Conservation (phyloP, 805 yeast species). For the Saturnispora besseyi region DNA sequence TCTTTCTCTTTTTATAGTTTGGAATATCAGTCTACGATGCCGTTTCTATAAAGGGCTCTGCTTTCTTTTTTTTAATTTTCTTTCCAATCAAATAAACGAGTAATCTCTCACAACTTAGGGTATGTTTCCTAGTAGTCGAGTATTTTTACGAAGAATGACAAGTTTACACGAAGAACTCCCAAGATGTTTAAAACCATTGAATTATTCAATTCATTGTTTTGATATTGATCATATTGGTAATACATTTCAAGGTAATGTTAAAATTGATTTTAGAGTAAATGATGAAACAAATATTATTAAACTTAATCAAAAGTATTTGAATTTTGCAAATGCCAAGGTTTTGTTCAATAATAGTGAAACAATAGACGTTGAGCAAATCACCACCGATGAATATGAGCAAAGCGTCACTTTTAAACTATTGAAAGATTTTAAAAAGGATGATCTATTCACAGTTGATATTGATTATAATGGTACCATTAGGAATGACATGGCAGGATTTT, state of each 20-base stretch:
- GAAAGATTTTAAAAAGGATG: slow-evolving; percentile 25
- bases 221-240: slow-evolving; percentile 48
- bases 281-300: slow-evolving; percentile 36
- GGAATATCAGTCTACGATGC: too few relatives aligned
- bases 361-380: slow-evolving; percentile 17
- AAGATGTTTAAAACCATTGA: slow-evolving; percentile 53
- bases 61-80: not conserved
- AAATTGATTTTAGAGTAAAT: slow-evolving; percentile 38
- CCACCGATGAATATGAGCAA: slow-evolving; percentile 41
- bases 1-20: too few relatives aligned
- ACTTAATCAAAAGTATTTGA: slow-evolving; percentile 40
- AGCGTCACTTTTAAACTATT: slow-evolving; percentile 48
- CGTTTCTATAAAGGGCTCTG: too few relatives aligned
- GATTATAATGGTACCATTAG: slow-evolving; percentile 37
- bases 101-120: not conserved
- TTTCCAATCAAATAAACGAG: not conserved
- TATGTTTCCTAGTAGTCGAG: not conserved
- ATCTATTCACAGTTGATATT: slow-evolving; percentile 26
- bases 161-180: slow-evolving; percentile 41
- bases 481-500: slow-evolving; percentile 50
- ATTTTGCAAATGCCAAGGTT: slow-evolving; percentile 22
- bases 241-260: slow-evolving; percentile 39
- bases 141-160: slow-evolving; percentile 7
- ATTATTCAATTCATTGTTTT: slow-evolving; percentile 54
- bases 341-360: slow-evolving; percentile 12